Base-by-base conservation (phyloP, 257 asterid genomes). In the Handroanthus guayacan region DNA sequence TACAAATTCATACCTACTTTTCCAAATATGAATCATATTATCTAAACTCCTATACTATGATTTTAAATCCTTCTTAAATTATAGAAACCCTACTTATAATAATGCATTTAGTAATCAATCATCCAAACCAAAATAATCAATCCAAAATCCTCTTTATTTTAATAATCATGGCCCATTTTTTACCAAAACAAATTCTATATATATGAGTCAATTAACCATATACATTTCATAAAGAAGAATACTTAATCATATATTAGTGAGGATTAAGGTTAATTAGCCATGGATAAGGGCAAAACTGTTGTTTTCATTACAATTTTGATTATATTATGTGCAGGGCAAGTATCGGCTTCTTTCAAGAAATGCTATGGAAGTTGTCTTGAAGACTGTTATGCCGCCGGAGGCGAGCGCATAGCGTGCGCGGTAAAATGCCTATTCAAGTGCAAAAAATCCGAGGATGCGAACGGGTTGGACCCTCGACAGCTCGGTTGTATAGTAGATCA, bases 281-380 rank as follows among this genome's bases (percentile, higher is more conserved):
- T 70, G 64, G 37, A 34, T 51, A 10, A 4, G n/a, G 5, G 16
- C 5, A 74, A 50, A 50, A 61, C 14, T 18, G 8, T 44, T 64
- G 51, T 10, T n/a, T 31, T 34, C n/a, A 45, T 76, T 1, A 12
- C 10, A 10, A 4, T 56, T 41, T n/a, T 67, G 61, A 45, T 57
- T 75, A 17, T 76, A 67, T 11, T 58, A 13, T 67, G 2, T 57
- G 43, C 80, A 16, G 74, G 68, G 66, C 44, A 63, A 7, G 74
- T 68, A 3, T 56, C 75, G 45, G 75, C 62, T 3, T 76, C 75
- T 9, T 72, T 47, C 62, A 16, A n/a, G 39, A 34, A 36, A 25
- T 76, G 69, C 69, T 76, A 76, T 63, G 0, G 0, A 0, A 10
- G 10, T 0, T 75, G 80, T 54, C 0, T 44, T 0, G 41, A 6